phyloP scores from a whole-genome alignment of 164 flowering plant species.

The Macadamia tetraphylla region DNA sequence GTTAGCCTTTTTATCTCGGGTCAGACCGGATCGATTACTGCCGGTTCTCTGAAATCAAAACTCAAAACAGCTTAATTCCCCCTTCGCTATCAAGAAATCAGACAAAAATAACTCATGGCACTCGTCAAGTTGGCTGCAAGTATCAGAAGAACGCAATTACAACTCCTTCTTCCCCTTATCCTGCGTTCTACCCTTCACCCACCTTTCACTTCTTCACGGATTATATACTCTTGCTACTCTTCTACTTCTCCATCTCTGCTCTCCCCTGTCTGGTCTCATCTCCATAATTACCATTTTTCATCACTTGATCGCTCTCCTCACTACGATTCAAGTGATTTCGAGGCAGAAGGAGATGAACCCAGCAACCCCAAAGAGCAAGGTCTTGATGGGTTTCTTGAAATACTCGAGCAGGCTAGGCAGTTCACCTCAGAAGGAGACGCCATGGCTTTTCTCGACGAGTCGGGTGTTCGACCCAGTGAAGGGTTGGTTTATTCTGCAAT shows the following conservation, averaged over 20 bases:
- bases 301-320: constrained; percentile 8
- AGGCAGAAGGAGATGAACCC: background rate
- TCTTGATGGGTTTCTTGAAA: constrained; percentile 24
- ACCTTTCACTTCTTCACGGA: constrained; percentile 1
- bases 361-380: constrained; percentile 11
- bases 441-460: constrained; percentile 39
- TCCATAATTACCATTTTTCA: constrained; percentile 9
- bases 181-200: constrained; percentile 9
- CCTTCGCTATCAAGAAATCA: no score
- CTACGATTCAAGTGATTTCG: constrained; percentile 20
- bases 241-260: background rate
- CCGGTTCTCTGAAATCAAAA: no score
- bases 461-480: constrained; percentile 32
- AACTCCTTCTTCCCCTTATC: constrained; percentile 1
- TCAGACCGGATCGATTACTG: no score
- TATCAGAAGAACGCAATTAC: constrained; percentile 1
- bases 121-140: constrained; percentile 7
- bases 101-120: constrained; percentile 12
- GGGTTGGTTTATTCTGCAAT: constrained; percentile 43
- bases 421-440: constrained; percentile 41
- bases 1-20: no score
- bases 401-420: constrained; percentile 25
- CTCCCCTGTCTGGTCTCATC: constrained; percentile 1
- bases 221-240: background rate
- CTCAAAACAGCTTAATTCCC: no score